Base-by-base conservation (phyloP, 176 grass and related monocot species). In the Aechmea fasciata region DNA sequence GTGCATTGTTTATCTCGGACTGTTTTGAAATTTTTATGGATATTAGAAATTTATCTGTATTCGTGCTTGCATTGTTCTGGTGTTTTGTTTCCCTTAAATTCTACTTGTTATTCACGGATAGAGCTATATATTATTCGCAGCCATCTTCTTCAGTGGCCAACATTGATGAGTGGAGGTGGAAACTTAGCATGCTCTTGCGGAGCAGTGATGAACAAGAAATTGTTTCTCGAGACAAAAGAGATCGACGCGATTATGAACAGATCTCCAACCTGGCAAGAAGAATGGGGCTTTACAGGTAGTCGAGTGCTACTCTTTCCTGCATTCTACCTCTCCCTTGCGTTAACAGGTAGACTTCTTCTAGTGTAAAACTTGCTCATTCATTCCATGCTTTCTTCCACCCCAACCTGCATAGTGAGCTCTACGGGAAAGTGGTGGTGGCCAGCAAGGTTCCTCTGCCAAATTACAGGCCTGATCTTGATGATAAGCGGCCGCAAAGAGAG, bases 81-180 rank as follows among this genome's bases (percentile, higher is more conserved):
- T 10, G 3, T 24, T 15, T 69, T 1, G 52, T 10, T 29, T 63
- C 14, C 57, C 55, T 61, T 61, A 17, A 10, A 15, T n/a, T 55
- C 26, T 65, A 22, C 19, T 48, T 19, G 53, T 62, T 28, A 2
- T 11, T 63, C 55, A 26, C 18, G 47, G 53, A 48, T 11, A 23
- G 70, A 59, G 29, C 15, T 15, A 3, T 69, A 41, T 61, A 11
- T 53, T 55, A 25, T 65, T 24, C 33, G 11, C 71, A 97, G 93
- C 89, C 86, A 25, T 92, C 89, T 75, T 96, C 88, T 3, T 92
- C 93, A 15, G 79, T 92, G 79, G 82, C 84, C 7, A 97, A 97
- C 77, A 97, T 97, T 24, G 93, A 92, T 80, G 93, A 97, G 81
- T 97, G 93, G 89, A 87, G 89, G 74, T 97, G 93, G 93, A 97